Evolutionary conservation across 192 early-diverging fungal genomes (phyloP).

Genomic region (Hyaloraphidium curvatum): DNA sequence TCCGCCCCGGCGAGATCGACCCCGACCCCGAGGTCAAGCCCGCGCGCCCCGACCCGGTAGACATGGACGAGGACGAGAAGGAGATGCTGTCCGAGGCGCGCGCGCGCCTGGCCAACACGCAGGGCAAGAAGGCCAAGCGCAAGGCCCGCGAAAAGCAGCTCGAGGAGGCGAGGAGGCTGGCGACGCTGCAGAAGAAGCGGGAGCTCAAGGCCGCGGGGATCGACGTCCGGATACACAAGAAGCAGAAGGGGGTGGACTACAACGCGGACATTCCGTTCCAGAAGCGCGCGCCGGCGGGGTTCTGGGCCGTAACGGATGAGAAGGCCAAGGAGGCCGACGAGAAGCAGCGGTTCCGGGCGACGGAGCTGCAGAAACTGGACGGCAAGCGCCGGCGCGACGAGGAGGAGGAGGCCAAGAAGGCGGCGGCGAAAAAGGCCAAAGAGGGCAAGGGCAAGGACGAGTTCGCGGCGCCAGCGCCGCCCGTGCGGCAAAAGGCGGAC

Average conservation of each 20-base stretch:
- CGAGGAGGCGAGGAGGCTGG: slow-evolving; percentile 81
- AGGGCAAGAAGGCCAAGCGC: slow-evolving; percentile 97
- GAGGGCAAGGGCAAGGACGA: slow-evolving; percentile 24
- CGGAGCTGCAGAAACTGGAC: slow-evolving; percentile 62
- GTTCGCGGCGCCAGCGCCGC: background rate
- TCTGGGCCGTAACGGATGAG: slow-evolving; percentile 84
- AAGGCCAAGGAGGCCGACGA: slow-evolving; percentile 36
- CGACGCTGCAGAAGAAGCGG: slow-evolving; percentile 76
- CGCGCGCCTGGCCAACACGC: slow-evolving; percentile 95
- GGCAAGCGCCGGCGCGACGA: slow-evolving; percentile 62
- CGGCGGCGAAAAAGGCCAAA: slow-evolving; percentile 52
- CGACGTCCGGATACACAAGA: slow-evolving; percentile 35
- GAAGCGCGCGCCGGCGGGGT: slow-evolving; percentile 66
- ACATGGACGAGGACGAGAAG: slow-evolving; percentile 99
- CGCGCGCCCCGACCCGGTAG: slow-evolving; percentile 93
- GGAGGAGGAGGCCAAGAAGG: slow-evolving; percentile 60
- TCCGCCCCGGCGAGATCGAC: slow-evolving; percentile 92
- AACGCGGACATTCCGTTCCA: slow-evolving; percentile 94
- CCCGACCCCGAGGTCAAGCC: slow-evolving; percentile 92
- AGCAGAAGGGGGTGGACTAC: slow-evolving; percentile 73
- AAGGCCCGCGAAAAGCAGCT: slow-evolving; percentile 96
- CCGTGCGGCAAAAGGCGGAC: slow-evolving; percentile 17
- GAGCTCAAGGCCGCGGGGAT: slow-evolving; percentile 97
- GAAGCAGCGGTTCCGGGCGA: slow-evolving; percentile 37
- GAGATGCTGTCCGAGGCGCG: slow-evolving; percentile 98